Percentiles rank a stretch among this genome's conserved stretches.
These are phyloP conservation scores for Medicago arabica DNA, from an alignment of 306 rosid species.

Conservation along the genomic window DNA sequence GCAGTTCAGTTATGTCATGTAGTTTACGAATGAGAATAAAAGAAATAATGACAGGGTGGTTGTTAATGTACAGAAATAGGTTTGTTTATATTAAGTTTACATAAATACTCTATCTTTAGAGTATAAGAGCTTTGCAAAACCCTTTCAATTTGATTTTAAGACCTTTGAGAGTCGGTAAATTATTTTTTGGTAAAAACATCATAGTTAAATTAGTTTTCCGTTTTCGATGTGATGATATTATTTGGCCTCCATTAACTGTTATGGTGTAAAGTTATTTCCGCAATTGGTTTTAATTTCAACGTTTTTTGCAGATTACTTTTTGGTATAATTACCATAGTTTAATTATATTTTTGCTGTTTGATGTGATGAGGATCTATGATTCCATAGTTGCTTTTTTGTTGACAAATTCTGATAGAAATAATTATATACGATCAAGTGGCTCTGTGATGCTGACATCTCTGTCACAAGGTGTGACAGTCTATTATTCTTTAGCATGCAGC, in stretches of 20 bases:
- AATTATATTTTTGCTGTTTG: not conserved
- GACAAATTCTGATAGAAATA: not conserved
- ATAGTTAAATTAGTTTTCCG: too few relatives aligned
- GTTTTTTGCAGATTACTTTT: slow-evolving; percentile 12
- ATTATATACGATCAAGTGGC: not conserved
- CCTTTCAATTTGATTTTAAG: not conserved
- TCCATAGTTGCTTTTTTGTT: not conserved
- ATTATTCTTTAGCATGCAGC: not conserved
- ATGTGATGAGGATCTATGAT: not conserved
- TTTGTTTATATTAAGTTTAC: not conserved
- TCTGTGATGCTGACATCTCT: not conserved
- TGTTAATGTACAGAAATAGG: not conserved
- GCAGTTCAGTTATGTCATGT: not conserved
- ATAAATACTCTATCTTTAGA: not conserved
- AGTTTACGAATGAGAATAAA: slow-evolving; percentile 4
- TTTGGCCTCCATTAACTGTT: not conserved
- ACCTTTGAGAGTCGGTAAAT: not conserved
- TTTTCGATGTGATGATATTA: too few relatives aligned
- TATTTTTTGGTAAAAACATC: not conserved
- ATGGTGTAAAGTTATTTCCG: not conserved
- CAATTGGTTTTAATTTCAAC: not conserved
- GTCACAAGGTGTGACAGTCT: not conserved
- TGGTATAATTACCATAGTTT: not conserved
- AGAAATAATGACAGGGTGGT: not conserved
- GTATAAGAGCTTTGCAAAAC: not conserved